These are phyloP conservation scores for Poterioochromonas sp. DNA, from an alignment of 352 stramenopile genomes.

Conservation along the genomic window DNA sequence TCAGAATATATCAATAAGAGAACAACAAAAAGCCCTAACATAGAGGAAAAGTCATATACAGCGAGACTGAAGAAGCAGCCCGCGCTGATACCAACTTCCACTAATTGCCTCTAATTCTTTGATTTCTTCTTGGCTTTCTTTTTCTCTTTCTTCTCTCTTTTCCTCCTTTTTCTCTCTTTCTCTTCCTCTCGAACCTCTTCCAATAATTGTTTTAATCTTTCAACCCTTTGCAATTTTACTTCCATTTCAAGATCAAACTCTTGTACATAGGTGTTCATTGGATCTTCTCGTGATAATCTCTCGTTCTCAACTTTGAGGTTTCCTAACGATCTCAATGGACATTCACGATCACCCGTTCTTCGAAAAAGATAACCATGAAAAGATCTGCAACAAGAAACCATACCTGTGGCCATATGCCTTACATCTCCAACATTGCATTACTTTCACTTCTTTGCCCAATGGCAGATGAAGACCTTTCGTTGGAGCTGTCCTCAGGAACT, in stretches of 20 bases:
- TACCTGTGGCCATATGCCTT: slow-evolving; percentile 42
- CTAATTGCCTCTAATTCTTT: too few relatives aligned
- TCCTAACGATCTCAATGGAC: slow-evolving; percentile 32
- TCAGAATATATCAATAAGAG: too few relatives aligned
- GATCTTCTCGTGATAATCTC: slow-evolving; percentile 38
- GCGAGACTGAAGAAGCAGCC: too few relatives aligned
- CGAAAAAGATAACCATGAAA: background rate
- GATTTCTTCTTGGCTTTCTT: background rate
- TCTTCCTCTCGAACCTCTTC: slow-evolving; percentile 29
- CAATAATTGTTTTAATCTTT: slow-evolving; percentile 20
- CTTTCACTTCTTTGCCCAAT: slow-evolving; percentile 40
- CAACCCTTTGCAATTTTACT: slow-evolving; percentile 8
- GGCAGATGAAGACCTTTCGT: slow-evolving; percentile 39
- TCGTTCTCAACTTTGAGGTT: slow-evolving; percentile 37
- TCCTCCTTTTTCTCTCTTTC: slow-evolving; percentile 32
- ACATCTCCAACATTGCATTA: slow-evolving; percentile 42
- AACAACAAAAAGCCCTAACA: too few relatives aligned
- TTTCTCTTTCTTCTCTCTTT: slow-evolving; percentile 32
- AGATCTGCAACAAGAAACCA: background rate
- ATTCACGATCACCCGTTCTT: slow-evolving; percentile 36
- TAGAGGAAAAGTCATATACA: too few relatives aligned
- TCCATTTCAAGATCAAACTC: background rate
- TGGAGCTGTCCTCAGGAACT: slow-evolving; percentile 40
- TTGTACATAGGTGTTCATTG: slow-evolving; percentile 33
- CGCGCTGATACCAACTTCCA: too few relatives aligned